Base-by-base conservation (phyloP, 768 basidiomycete genomes). In the Boletus rufocinnamomeus region DNA sequence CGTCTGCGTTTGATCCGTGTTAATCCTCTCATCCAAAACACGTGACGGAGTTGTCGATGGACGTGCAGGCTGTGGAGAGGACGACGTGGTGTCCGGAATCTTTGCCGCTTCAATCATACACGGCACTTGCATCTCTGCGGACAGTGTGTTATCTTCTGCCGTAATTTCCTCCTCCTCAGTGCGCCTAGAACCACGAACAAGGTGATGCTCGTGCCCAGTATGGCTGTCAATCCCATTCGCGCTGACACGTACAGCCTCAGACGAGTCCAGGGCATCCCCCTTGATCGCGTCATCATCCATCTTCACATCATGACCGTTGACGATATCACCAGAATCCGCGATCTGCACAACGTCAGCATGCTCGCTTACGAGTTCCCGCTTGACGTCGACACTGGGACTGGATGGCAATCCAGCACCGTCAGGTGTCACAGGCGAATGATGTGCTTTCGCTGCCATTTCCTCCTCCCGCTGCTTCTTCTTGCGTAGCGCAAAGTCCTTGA, bases 401-500 rank as follows among this genome's bases (percentile, higher is more conserved):
- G 50, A 56, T 6, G 63, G 58, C 35, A 61, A 25, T 35, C 21
- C 63, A 52, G 54, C 37, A 11, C 51, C 52, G 0, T 66, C 63
- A 1, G 62, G 54, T 10, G 60, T 62, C 32, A 7, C 46, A 23
- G 75, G 69, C 4, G 74, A 71, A n/a, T 49, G 28, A 2, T 55
- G 28, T 28, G 65, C 62, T 56, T 74, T 72, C 6, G 71, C 71
- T 2, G 66, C 73, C 66, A 68, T 68, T 56, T 77, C 76, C 62
- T 82, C 79, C 61, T 82, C 81, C 53, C 77, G 74, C 63, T 79
- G 76, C 68, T 79, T 80, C 76, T 79, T 80, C 77, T 79, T 84
- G 56, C 85, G 71, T 32, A 81, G 55, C 32, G 79, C 81, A 62
- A 84, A 86, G 59, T 86, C 84, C 62, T 80, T 82, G 49, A 86